Base-by-base conservation (phyloP, 2,329 filamentous ascomycete genomes). In the Elsinoe fawcettii region DNA sequence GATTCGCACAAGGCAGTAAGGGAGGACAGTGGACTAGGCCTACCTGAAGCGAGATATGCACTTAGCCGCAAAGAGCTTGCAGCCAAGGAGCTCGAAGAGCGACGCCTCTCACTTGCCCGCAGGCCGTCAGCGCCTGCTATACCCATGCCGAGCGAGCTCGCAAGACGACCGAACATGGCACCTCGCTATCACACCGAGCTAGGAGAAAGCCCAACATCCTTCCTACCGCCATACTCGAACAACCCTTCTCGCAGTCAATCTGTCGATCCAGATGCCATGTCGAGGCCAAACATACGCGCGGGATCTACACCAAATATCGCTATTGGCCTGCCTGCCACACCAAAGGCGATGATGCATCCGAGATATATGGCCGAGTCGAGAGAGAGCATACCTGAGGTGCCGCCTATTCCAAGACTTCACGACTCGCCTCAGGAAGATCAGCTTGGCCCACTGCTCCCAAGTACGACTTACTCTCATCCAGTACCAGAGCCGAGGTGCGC, bases 251-350 rank as follows among this genome's bases (percentile, higher is more conserved):
- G 86, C 56, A 85, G 84, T 64, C 80, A 83, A 46, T 88, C 86
- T 6, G 84, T 82, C 1, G 84, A 87, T 60, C 81, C 83, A 1
- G 77, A 73, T 3, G 69, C 73, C 5, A 73, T 72, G 59, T 68
- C 68, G 58, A 70, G 68, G 43, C 71, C 73, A 57, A 61, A 61
- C 60, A 58, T 64, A 49, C 69, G 65, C 37, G 64, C 66, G 14
- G 66, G 65, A 6, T 71, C 71, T 14, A 74, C 73, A 1, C 73
- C 75, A 2, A 78, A 77, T 1, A 75, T 80, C 12, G 77, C 81
- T 5, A 80, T 92, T 54, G 91, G 90, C 0, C 79, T 96, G n/a
- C 90, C 92, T 12, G 89, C 90, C 1, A 96, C 91, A 0, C 91
- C 92, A 27, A 85, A 89, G 73, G 90, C 90, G 1, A 95, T 96